Conservation (phyloP, 176 grass and related monocot genomes). For the Carex parvula region DNA sequence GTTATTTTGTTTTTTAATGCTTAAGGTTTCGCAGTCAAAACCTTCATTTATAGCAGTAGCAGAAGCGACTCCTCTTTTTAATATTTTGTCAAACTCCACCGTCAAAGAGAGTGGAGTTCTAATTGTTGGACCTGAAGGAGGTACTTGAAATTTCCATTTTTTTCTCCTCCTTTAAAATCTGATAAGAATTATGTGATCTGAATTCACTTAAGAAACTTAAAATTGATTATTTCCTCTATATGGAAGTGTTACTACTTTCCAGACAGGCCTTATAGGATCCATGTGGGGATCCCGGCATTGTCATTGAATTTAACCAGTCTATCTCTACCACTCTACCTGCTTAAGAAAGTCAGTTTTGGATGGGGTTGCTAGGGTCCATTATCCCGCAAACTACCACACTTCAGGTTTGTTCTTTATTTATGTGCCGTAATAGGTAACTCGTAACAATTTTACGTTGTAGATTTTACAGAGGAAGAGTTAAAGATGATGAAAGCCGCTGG, state of each 20-base stretch:
- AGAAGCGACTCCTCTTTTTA: conserved; percentile 73
- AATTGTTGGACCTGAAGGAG: conserved; percentile 92
- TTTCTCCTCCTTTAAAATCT: neutral
- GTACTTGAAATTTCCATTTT: conserved; percentile 23
- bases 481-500: conserved; percentile 57
- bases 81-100: conserved; percentile 38
- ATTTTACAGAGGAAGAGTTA: conserved; percentile 83
- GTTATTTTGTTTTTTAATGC: conserved; percentile 3
- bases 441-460: conserved; percentile 26
- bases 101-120: conserved; percentile 58
- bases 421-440: neutral
- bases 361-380: neutral
- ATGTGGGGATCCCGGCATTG: neutral
- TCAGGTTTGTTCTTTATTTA: neutral
- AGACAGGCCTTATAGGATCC: neutral
- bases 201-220: neutral
- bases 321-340: neutral
- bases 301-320: neutral
- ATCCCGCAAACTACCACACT: too few relatives aligned
- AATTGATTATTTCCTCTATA: neutral
- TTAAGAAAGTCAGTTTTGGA: neutral
- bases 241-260: neutral
- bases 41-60: conserved; percentile 75
- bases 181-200: neutral
- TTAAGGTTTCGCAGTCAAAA: conserved; percentile 66